These are phyloP conservation scores for Cutaneotrichosporon dermatis DNA, from an alignment of 1,284 basidiomycete genomes.

Conservation along the genomic window DNA sequence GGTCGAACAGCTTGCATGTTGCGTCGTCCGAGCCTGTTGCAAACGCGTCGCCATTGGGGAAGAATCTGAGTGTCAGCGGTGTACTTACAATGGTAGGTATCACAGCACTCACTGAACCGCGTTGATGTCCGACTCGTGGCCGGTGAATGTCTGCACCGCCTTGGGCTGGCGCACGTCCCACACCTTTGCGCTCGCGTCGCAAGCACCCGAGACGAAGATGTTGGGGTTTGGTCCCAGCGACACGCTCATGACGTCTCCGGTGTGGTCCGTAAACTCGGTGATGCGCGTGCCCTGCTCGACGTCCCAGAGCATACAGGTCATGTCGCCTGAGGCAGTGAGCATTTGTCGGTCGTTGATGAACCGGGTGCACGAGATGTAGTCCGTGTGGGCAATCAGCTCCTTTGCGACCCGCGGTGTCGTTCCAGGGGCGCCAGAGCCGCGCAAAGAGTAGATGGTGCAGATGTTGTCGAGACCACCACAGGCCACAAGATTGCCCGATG, in stretches of 20 bases:
- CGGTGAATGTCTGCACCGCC: constrained; percentile 96
- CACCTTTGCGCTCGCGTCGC: constrained; percentile 94
- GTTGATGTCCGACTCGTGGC: constrained; percentile 99
- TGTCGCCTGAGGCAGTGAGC: constrained; percentile 93
- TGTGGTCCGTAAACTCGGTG: constrained; percentile 97
- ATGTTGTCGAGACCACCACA: constrained; percentile 99
- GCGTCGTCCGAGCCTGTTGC: constrained; percentile 99
- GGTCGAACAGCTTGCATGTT: constrained; percentile 95
- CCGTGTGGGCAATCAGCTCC: constrained; percentile 95
- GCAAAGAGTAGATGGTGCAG: constrained; percentile 89
- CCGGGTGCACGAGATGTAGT: constrained; percentile 94
- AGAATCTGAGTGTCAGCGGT: constrained; percentile 62
- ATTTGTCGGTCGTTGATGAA: constrained; percentile 99
- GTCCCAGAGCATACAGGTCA: constrained; percentile 99
- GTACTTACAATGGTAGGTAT: too few relatives aligned
- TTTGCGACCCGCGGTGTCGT: constrained; percentile 57
- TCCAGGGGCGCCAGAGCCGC: constrained; percentile 48
- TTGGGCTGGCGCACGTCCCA: constrained; percentile 93
- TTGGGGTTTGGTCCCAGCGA: constrained; percentile 93
- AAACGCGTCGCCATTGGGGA: constrained; percentile 98
- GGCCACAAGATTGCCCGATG: constrained; percentile 92
- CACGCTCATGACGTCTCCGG: constrained; percentile 97
- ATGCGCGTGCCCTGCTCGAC: constrained; percentile 93
- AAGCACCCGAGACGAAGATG: constrained; percentile 95
- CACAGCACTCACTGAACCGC: constrained; percentile 75